phyloP scores from a whole-genome alignment of 371 early-diverging fungal genomes.

The Sporodiniella umbellata region DNA sequence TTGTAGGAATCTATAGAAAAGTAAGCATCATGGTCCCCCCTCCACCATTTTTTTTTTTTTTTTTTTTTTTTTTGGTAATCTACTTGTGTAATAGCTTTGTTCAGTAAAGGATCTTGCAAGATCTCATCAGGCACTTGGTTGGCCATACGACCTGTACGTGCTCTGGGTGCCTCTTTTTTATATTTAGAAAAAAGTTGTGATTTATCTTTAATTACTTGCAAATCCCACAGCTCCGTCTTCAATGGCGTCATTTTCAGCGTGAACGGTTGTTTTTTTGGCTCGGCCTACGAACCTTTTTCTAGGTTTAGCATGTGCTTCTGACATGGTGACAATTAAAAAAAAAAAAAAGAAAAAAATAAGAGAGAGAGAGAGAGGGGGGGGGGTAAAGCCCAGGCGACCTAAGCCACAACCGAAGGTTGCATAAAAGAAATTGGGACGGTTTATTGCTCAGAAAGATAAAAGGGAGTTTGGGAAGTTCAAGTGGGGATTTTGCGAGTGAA shows the following conservation, averaged over 20 bases:
- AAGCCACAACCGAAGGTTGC: conserved; percentile 22
- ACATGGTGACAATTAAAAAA: neutral
- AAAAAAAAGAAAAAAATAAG: no score
- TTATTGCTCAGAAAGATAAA: no score
- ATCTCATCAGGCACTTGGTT: conserved; percentile 89
- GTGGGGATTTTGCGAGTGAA: no score
- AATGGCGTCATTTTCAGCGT: conserved; percentile 30
- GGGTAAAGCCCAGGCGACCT: no score
- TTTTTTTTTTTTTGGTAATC: no score
- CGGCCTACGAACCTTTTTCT: conserved; percentile 64
- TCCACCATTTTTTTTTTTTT: no score
- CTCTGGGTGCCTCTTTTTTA: conserved; percentile 19
- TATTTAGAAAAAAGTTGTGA: neutral
- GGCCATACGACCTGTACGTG: conserved; percentile 44
- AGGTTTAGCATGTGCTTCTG: conserved; percentile 35
- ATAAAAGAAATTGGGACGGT: conserved; percentile 38
- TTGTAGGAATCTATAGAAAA: conserved; percentile 72
- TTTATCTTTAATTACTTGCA: conserved; percentile 26
- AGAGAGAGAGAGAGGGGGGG: no score
- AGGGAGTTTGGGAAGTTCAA: no score
- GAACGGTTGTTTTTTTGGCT: conserved; percentile 34
- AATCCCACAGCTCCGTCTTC: conserved; percentile 59
- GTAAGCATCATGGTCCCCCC: no score
- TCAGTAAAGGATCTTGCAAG: conserved; percentile 72
- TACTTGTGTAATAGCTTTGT: conserved; percentile 77